phyloP scores from a whole-genome alignment of 1,284 basidiomycete genomes.

The Fistulina hepatica region DNA sequence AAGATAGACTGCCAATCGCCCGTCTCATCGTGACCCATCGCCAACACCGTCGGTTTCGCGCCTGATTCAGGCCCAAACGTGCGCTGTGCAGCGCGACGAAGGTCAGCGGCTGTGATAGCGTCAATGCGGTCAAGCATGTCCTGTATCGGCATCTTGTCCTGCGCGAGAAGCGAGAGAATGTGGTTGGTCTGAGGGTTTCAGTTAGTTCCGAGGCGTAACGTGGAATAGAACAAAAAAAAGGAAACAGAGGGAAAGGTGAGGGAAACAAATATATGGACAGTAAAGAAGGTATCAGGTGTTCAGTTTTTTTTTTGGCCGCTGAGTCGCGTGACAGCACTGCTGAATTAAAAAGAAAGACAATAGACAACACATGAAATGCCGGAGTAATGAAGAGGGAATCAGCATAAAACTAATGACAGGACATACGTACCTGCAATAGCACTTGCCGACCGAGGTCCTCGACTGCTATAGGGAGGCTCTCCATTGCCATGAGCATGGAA shows the following conservation, averaged over 20 bases:
- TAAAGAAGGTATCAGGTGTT: too few species aligned
- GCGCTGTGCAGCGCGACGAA: slow-evolving; percentile 64
- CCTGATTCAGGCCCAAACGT: slow-evolving; percentile 56
- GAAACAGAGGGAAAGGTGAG: too few species aligned
- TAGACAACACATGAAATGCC: too few species aligned
- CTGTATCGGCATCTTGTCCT: slow-evolving; percentile 70
- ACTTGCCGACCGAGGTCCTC: slow-evolving; percentile 82
- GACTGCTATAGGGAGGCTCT: slow-evolving; percentile 84
- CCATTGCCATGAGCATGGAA: slow-evolving; percentile 90
- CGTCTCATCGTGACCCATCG: slow-evolving; percentile 65
- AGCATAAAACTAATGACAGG: slow-evolving; percentile 5
- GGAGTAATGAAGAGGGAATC: too few species aligned
- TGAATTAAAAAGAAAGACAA: too few species aligned
- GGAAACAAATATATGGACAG: too few species aligned
- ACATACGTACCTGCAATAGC: too few species aligned
- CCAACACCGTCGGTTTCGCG: slow-evolving; percentile 57
- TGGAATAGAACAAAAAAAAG: too few species aligned
- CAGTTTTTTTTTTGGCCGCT: too few species aligned
- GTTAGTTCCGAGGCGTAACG: too few species aligned
- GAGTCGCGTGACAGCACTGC: too few species aligned
- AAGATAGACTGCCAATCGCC: slow-evolving; percentile 50
- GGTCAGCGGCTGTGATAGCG: slow-evolving; percentile 58
- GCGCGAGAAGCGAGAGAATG: slow-evolving; percentile 69
- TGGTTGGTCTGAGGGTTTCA: too few species aligned
- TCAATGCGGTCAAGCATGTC: slow-evolving; percentile 94